Evolutionary conservation across 495 filamentous ascomycete species (phyloP), one percentile per base, ranked within the genome.

Genomic region (Talaromyces thailandensis): DNA sequence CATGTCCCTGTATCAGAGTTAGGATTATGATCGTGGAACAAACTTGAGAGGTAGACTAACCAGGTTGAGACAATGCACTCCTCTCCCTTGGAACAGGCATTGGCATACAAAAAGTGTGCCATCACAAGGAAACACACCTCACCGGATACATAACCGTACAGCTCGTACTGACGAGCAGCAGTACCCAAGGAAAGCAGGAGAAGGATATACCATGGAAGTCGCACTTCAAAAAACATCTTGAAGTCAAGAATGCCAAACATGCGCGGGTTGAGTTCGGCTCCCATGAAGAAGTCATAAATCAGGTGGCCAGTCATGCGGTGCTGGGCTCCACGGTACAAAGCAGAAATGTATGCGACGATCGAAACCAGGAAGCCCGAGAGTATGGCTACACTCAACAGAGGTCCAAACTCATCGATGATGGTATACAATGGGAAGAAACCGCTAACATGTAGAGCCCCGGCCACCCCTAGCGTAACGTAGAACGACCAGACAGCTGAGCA

Each of bases 211-310:
- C 94, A 98, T 45, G 94, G 94, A 58, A 98, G 81, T 64, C 94
- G 90, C 64, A 98, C 93, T 77, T 98, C 94, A 71, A 93, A 96
- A 80, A 98, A 97, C 94, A 98, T 98, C 83, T 98, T 98, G 78
- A 97, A 90, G 72, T 98, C 94, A 62, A 98, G 79, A 65, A 93
- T 86, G 26, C 88, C 89, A 72, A 97, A 96, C 85, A 97, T 88
- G 56, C 94, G 83, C 8, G 94, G 94, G 75, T 98, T 96, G 56
- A 98, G 78, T 78, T 98, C 94, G 37, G 94, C 92, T 59, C 94
- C 94, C 92, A 98, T 96, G 81, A 96, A 98, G 78, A 96, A 97
- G 76, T 98, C 94, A 73, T 97, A 96, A 65, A 97, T 78, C 50
- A 84, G 89, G 68, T 86, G 84, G n/a, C 93, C 94, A 32, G 90